phyloP scores from a whole-genome alignment of 164 flowering plant species.

The Umbellularia californica region DNA sequence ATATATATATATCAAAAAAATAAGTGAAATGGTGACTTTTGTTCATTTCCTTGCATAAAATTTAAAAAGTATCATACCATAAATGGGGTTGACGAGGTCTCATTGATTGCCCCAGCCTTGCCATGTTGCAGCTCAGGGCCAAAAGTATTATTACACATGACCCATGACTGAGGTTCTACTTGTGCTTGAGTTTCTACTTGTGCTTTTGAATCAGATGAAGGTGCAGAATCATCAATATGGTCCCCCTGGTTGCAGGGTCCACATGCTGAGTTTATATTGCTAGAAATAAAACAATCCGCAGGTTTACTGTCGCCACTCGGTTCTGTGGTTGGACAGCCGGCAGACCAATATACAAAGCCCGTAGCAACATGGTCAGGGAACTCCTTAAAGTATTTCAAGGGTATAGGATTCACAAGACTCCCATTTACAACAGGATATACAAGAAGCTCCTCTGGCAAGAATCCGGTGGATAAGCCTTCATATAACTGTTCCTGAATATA shows the following conservation, averaged over 20 bases:
- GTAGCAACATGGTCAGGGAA: constrained; percentile 82
- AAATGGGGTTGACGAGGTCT: neutral
- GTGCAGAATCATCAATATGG: constrained; percentile 9
- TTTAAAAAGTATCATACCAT: constrained; percentile 20
- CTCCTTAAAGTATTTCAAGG: constrained; percentile 71
- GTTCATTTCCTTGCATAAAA: neutral
- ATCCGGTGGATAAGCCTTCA: constrained; percentile 83
- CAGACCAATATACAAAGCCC: constrained; percentile 52
- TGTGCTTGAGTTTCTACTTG: constrained; percentile 18
- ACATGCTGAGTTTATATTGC: constrained; percentile 7
- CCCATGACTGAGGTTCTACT: constrained; percentile 17
- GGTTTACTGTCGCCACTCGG: constrained; percentile 5
- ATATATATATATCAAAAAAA: neutral
- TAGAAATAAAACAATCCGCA: constrained; percentile 11
- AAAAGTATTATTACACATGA: neutral
- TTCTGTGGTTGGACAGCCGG: constrained; percentile 8
- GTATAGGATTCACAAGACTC: constrained; percentile 51
- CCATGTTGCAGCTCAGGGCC: constrained; percentile 11
- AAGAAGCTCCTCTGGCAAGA: constrained; percentile 81
- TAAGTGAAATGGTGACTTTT: neutral
- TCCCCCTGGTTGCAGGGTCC: constrained; percentile 11
- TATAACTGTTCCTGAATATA: constrained; percentile 75
- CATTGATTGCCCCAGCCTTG: neutral
- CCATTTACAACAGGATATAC: constrained; percentile 87
- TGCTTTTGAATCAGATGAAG: constrained; percentile 6